Conservation (phyloP, 148 eudicot genomes). For the Rhododendron ferrugineum region DNA sequence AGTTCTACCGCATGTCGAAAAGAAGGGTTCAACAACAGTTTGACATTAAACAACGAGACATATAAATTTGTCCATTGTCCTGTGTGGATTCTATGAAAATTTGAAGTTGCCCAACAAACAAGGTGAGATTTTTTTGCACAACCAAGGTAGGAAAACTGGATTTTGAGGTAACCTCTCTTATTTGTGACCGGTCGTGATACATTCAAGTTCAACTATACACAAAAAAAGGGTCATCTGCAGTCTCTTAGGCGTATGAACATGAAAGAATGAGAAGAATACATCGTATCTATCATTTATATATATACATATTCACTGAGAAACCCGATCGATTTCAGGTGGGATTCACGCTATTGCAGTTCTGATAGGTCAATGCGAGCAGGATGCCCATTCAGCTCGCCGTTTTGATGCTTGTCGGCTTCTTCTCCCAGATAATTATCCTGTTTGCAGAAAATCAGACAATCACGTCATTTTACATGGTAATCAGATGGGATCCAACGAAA, state of each 20-base stretch:
- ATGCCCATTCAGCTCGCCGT: slow-evolving; percentile 14
- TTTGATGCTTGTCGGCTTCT: slow-evolving; percentile 22
- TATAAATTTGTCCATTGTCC: background rate
- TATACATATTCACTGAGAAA: slow-evolving; percentile 12
- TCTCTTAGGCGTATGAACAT: background rate
- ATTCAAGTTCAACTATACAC: slow-evolving; percentile 3
- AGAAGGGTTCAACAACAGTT: background rate
- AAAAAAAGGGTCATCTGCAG: background rate
- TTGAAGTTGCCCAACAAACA: background rate
- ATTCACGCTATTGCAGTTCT: background rate
- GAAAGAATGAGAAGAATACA: slow-evolving; percentile 19
- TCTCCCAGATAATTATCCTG: slow-evolving; percentile 30
- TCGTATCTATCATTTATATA: background rate
- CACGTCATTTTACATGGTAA: background rate
- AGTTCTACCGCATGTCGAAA: background rate
- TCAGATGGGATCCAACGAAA: background rate
- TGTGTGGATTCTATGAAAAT: background rate
- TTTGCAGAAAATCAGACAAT: background rate
- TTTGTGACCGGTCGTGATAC: background rate
- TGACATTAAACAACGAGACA: background rate
- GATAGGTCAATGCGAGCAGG: background rate
- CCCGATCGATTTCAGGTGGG: background rate
- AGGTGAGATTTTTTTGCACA: background rate
- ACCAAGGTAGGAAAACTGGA: background rate
- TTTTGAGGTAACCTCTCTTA: slow-evolving; percentile 9